Evolutionary conservation across 2,329 filamentous ascomycete genomes (phyloP).

Genomic region (Beauveria australis): DNA sequence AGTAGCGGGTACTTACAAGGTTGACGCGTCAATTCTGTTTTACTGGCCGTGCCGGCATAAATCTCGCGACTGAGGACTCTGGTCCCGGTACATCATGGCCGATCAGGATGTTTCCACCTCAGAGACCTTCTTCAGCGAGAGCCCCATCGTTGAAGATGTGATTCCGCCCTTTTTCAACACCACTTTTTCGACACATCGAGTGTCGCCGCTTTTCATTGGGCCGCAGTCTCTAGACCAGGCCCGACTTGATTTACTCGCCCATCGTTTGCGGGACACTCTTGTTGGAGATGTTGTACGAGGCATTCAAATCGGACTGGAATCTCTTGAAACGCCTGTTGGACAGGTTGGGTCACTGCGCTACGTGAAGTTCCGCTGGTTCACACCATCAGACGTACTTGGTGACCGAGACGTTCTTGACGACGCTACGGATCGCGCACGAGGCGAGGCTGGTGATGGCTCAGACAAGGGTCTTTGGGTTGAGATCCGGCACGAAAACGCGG

Average conservation of each 20-base stretch:
- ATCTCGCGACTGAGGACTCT: no score
- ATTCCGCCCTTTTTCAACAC: slow-evolving; percentile 46
- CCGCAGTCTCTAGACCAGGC: slow-evolving; percentile 26
- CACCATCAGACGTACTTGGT: slow-evolving; percentile 23
- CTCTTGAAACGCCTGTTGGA: slow-evolving; percentile 30
- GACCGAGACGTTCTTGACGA: slow-evolving; percentile 18
- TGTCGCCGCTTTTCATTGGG: slow-evolving; percentile 45
- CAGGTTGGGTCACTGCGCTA: slow-evolving; percentile 35
- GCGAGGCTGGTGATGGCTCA: slow-evolving; percentile 17
- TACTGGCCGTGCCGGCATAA: neutral
- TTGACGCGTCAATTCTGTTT: neutral
- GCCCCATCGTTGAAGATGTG: slow-evolving; percentile 14
- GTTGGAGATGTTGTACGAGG: slow-evolving; percentile 54
- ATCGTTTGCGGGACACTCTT: slow-evolving; percentile 43
- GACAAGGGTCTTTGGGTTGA: slow-evolving; percentile 35
- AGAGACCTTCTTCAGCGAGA: slow-evolving; percentile 7
- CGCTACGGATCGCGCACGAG: slow-evolving; percentile 11
- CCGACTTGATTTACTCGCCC: slow-evolving; percentile 36
- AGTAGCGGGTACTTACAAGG: neutral
- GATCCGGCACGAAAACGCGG: slow-evolving; percentile 44
- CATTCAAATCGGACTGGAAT: slow-evolving; percentile 43
- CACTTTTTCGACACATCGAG: slow-evolving; percentile 48
- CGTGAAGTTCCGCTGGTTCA: slow-evolving; percentile 41
- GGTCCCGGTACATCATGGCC: neutral
- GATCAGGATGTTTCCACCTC: slow-evolving; percentile 8